Evolutionary conservation across 768 basidiomycete genomes (phyloP).

Genomic region (Kwoniella mangroviensis): DNA sequence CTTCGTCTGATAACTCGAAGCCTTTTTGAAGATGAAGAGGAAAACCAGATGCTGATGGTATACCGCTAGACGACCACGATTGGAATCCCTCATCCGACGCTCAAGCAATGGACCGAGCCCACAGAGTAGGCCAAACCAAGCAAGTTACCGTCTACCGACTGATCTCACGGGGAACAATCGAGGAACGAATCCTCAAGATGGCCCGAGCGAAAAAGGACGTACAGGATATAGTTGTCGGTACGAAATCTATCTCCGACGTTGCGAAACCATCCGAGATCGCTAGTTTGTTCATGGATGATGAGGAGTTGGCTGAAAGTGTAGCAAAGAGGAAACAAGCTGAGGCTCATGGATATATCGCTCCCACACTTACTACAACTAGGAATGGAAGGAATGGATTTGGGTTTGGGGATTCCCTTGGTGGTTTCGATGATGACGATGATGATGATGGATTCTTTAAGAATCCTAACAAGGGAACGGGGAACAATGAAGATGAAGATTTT

Average conservation of each 20-base stretch:
- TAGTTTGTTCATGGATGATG: constrained; percentile 89
- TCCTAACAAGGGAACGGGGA: constrained; percentile 34
- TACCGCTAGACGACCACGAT: constrained; percentile 70
- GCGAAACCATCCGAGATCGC: constrained; percentile 97
- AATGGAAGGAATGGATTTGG: constrained; percentile 12
- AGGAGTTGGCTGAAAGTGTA: constrained; percentile 67
- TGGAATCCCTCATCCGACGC: constrained; percentile 98
- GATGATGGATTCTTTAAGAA: constrained; percentile 53
- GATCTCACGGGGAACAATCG: constrained; percentile 67
- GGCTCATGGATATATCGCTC: constrained; percentile 50
- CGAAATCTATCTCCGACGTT: constrained; percentile 90
- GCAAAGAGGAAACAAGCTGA: constrained; percentile 56
- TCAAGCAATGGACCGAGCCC: constrained; percentile 97
- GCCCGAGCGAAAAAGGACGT: constrained; percentile 98
- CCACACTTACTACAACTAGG: constrained; percentile 48
- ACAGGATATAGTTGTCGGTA: constrained; percentile 98
- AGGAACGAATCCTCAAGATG: constrained; percentile 95
- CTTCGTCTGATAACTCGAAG: too few relatives aligned
- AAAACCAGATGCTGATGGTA: too few relatives aligned
- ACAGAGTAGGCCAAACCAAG: constrained; percentile 92
- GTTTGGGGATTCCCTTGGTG: constrained; percentile 40
- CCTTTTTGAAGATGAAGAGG: too few relatives aligned
- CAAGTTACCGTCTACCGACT: constrained; percentile 96
- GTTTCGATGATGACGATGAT: constrained; percentile 44
- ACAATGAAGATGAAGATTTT: constrained; percentile 53